phyloP scores from a whole-genome alignment of 2,329 filamentous ascomycete genomes.

The Coniosporium tulheliwenetii region DNA sequence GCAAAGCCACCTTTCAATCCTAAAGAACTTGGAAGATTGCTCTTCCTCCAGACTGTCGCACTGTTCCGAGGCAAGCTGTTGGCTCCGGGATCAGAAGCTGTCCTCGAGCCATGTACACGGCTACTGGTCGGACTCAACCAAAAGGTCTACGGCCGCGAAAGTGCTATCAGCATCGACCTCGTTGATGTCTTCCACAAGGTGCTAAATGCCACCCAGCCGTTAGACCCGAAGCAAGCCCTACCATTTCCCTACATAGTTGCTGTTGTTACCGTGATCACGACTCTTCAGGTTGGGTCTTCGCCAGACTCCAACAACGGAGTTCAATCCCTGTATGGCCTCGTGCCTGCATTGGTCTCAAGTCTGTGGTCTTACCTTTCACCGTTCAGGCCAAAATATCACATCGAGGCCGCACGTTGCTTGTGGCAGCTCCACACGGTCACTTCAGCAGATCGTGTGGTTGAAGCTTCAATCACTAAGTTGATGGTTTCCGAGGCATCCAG shows the following conservation, averaged over 20 bases:
- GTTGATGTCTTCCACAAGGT: too few relatives aligned
- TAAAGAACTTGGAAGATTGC: too few relatives aligned
- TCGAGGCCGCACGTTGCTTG: conserved; percentile 74
- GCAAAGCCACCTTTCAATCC: too few relatives aligned
- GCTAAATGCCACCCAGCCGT: too few relatives aligned
- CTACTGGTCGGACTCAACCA: too few relatives aligned
- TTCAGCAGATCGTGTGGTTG: conserved; percentile 54
- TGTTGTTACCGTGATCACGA: background rate
- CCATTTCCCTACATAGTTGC: background rate
- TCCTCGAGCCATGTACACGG: too few relatives aligned
- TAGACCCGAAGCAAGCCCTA: too few relatives aligned
- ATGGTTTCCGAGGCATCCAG: conserved; percentile 19
- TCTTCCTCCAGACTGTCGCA: too few relatives aligned
- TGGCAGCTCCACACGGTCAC: conserved; percentile 75
- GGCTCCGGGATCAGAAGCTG: too few relatives aligned
- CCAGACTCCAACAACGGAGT: background rate
- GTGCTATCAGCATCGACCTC: too few relatives aligned
- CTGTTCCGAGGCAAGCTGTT: too few relatives aligned
- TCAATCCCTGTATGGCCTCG: conserved; percentile 43
- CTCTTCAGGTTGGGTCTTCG: background rate
- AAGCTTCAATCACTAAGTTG: conserved; percentile 62
- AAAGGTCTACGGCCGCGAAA: too few relatives aligned
- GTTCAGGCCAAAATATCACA: conserved; percentile 79
- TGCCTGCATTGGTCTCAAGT: conserved; percentile 51
- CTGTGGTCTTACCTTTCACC: conserved; percentile 73